phyloP scores from a whole-genome alignment of 2,329 filamentous ascomycete species.

The Colletotrichum eleusines region DNA sequence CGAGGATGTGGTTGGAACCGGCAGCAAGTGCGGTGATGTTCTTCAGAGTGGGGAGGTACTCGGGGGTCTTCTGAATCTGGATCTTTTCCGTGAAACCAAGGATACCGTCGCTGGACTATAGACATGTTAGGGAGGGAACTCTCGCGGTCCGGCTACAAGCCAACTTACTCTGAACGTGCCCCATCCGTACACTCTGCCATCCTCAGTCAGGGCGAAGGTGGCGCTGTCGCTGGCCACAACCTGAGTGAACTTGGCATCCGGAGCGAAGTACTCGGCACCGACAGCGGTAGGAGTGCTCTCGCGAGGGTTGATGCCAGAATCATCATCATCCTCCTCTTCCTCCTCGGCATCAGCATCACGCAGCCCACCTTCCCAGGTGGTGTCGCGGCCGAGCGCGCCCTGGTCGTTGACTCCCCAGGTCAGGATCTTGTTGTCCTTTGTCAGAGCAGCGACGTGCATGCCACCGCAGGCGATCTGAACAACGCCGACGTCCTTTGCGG shows the following conservation, averaged over 20 bases:
- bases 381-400: slow-evolving; percentile 82
- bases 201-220: slow-evolving; percentile 80
- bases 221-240: slow-evolving; percentile 80
- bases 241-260: slow-evolving; percentile 72
- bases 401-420: slow-evolving; percentile 93
- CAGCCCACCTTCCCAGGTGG: slow-evolving; percentile 72
- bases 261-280: slow-evolving; percentile 68
- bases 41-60: slow-evolving; percentile 68
- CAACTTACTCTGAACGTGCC: slow-evolving; percentile 74
- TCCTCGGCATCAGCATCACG: slow-evolving; percentile 64
- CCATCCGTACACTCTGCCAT: slow-evolving; percentile 85
- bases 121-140: slow-evolving; percentile 8
- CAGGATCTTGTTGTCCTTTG: slow-evolving; percentile 82
- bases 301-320: slow-evolving; percentile 76
- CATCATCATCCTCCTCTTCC: slow-evolving; percentile 62
- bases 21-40: slow-evolving; percentile 74
- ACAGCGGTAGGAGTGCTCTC: slow-evolving; percentile 77
- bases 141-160: neutral
- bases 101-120: slow-evolving; percentile 68
- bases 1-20: slow-evolving; percentile 79
- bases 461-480: slow-evolving; percentile 83
- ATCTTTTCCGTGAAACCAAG: slow-evolving; percentile 71
- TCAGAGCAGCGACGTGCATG: slow-evolving; percentile 84
- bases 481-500: slow-evolving; percentile 69
- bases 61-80: slow-evolving; percentile 60